These are phyloP conservation scores for Dioscorea zingiberensis DNA, from an alignment of 106 monocot genomes.

Conservation along the genomic window DNA sequence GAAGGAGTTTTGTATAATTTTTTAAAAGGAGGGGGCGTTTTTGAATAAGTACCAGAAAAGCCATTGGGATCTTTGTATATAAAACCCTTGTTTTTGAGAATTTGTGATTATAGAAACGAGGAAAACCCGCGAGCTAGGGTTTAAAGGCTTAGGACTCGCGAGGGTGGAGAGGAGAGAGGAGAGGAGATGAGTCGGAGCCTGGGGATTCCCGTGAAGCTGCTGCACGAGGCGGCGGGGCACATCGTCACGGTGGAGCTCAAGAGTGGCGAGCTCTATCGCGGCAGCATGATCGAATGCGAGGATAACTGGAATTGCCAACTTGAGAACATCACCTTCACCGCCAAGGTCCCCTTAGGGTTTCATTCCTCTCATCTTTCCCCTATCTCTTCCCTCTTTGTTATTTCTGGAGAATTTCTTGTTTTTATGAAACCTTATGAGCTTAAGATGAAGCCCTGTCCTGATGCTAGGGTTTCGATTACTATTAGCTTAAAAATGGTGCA, in stretches of 20 bases:
- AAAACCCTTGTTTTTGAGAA: too few species aligned
- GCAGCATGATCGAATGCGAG: constrained; percentile 80
- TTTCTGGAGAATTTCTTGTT: too few species aligned
- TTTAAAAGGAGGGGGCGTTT: too few species aligned
- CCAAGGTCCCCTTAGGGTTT: constrained; percentile 19
- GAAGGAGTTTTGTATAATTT: too few species aligned
- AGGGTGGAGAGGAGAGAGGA: neutral
- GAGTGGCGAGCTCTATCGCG: constrained; percentile 69
- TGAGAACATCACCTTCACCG: constrained; percentile 59
- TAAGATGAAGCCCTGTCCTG: neutral
- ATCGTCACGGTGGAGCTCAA: constrained; percentile 68
- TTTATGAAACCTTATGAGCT: too few species aligned
- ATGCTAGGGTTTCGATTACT: neutral
- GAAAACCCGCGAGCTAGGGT: too few species aligned
- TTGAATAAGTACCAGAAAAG: too few species aligned
- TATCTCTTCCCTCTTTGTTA: neutral
- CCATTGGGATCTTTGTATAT: too few species aligned
- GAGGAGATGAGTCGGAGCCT: constrained; percentile 54
- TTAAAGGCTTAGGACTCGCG: too few species aligned
- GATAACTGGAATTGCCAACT: constrained; percentile 85
- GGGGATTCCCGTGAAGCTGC: constrained; percentile 77
- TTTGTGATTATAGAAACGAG: too few species aligned
- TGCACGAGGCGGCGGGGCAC: constrained; percentile 71
- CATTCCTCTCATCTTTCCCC: neutral
- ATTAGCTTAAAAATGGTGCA: too few species aligned